Evolutionary conservation across 1,139 yeast species (phyloP).

Genomic region (Blastobotrys apis): DNA sequence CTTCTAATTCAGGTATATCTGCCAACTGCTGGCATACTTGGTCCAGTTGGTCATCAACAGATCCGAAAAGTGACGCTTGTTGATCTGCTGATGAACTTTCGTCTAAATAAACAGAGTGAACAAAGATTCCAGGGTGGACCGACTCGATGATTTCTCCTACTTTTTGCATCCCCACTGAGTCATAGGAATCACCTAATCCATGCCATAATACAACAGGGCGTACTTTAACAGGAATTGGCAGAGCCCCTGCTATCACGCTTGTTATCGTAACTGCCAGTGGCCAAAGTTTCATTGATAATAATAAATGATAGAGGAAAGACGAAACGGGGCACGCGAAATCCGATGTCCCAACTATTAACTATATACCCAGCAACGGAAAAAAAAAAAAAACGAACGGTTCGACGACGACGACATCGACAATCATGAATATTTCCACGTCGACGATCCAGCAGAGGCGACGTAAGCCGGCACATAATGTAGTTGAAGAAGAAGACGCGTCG

Average conservation of each 20-base stretch:
- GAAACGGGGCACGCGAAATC: not conserved
- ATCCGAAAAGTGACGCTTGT: conserved; percentile 55
- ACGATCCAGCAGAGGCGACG: conserved; percentile 80
- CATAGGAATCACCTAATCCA: conserved; percentile 74
- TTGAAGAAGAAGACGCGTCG: conserved; percentile 84
- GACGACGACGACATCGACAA: too few relatives aligned
- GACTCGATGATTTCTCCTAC: conserved; percentile 43
- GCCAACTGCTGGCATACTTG: conserved; percentile 43
- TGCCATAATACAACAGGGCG: conserved; percentile 76
- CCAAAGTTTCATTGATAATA: not conserved
- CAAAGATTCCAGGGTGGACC: conserved; percentile 48
- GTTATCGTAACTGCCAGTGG: not conserved
- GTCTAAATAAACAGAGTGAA: conserved; percentile 52
- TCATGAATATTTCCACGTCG: conserved; percentile 85
- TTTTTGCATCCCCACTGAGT: conserved; percentile 55
- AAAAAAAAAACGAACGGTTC: not conserved
- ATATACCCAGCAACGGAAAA: not conserved
- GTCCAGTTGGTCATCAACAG: conserved; percentile 45
- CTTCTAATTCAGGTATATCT: conserved; percentile 40
- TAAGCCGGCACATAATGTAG: conserved; percentile 55
- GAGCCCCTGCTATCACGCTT: not conserved
- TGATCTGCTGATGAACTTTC: conserved; percentile 50
- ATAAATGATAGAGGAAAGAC: not conserved
- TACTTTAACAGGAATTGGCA: not conserved
- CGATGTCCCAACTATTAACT: not conserved